A percentile compares a stretch with the other conserved stretches of the same genome.
These are phyloP conservation scores for Nidula niveotomentosa DNA, from an alignment of 1,284 basidiomycete species.

Conservation along the genomic window DNA sequence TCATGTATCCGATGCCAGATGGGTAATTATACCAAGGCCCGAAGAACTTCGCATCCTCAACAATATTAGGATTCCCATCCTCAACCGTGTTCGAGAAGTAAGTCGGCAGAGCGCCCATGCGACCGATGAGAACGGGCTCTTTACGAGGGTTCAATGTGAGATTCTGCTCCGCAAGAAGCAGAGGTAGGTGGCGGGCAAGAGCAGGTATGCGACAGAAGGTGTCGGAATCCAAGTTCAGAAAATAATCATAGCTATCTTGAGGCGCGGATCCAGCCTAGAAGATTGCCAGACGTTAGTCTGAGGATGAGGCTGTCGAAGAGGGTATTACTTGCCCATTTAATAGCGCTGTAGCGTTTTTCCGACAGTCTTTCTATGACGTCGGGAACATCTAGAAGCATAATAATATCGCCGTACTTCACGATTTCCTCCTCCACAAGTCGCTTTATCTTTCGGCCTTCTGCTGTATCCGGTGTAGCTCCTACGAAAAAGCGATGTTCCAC, in stretches of 20 bases:
- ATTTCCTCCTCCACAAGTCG: neutral
- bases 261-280: neutral
- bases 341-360: neutral
- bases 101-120: neutral
- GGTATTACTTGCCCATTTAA: neutral
- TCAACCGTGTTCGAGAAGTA: neutral
- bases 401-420: neutral
- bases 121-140: neutral
- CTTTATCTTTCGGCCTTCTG: neutral
- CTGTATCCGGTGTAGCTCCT: neutral
- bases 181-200: neutral
- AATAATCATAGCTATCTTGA: neutral
- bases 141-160: neutral
- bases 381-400: neutral
- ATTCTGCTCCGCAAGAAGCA: neutral
- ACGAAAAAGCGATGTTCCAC: neutral
- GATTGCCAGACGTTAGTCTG: neutral
- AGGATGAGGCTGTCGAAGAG: neutral
- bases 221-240: neutral
- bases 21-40: neutral
- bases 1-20: neutral
- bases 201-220: neutral
- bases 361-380: neutral
- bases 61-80: neutral
- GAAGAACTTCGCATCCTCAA: neutral